Evolutionary conservation across 2,329 filamentous ascomycete species (phyloP), one percentile per base, ranked within the genome.

Genomic region (Decorospora gaudefroyi): DNA sequence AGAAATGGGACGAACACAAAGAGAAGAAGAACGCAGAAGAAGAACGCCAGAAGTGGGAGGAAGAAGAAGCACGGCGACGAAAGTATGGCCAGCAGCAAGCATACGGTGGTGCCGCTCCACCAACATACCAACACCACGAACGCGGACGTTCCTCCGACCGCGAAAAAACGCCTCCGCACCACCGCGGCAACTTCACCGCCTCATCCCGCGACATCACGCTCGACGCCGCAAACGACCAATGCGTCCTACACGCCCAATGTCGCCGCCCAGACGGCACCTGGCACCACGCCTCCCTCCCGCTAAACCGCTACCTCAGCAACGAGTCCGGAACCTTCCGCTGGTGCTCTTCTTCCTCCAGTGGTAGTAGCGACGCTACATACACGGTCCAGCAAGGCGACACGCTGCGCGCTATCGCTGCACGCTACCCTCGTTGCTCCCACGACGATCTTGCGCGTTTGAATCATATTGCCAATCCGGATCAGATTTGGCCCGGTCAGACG

Each of bases 401-500:
- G 9, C 49, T 64, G 2, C 61, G 60, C 7, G 53, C 60, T 34
- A 63, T 64, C 26, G 61, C 61, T 0, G 41, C 34, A 2, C 49
- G 61, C 10, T 56, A 54, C 45, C 49, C 34, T 6, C 53, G 63
- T 37, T 64, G 61, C 51, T 51, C 55, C 1, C 62, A 49, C n/a
- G 57, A 64, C 4, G 57, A 63, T 0, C 41, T 64, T 3, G 55
- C 60, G 1, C 43, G 57, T 3, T 57, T 62, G 37, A 64, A 64
- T 39, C 55, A 58, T 22, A 61, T 64, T 13, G 38, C 35, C 22
- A 64, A 64, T 12, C 41, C 59, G 0, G 61, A 64, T 17, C 52
- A 61, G 50, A 62, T 64, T 13, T 64, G 60, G 44, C 60, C 60
- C 1, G 61, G 61, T 1, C 60, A 64, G 53, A 54, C 53, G 4